A percentile compares a stretch with the other conserved stretches of the same genome.
Evolutionary conservation across 2,329 filamentous ascomycete species (phyloP).

Genomic region (Exophiala sp.): DNA sequence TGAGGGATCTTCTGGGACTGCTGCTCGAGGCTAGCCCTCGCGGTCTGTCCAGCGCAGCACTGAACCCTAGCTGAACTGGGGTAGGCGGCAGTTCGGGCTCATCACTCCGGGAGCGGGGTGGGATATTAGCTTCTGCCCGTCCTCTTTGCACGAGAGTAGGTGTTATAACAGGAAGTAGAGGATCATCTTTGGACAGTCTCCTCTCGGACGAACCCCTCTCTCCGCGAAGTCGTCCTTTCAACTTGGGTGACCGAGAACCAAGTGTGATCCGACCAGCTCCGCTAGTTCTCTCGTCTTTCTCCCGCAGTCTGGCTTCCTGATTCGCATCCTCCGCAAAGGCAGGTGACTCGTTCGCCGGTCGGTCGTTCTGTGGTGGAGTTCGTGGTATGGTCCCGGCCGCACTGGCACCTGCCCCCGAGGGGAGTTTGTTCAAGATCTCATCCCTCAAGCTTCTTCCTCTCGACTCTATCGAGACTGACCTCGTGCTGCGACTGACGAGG

Average conservation of each 20-base stretch:
- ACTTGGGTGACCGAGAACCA: no score
- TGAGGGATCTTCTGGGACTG: conserved; percentile 22
- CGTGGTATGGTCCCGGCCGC: background rate
- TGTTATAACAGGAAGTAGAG: conserved; percentile 11
- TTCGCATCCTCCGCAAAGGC: background rate
- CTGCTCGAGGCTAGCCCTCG: conserved; percentile 27
- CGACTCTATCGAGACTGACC: conserved; percentile 7
- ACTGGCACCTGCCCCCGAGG: background rate
- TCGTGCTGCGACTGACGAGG: conserved; percentile 16
- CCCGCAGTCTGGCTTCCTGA: background rate
- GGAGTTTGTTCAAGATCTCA: conserved; percentile 13
- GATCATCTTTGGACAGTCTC: conserved; percentile 2
- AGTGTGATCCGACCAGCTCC: no score
- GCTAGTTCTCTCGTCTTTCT: no score
- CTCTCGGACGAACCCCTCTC: background rate
- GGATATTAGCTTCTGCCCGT: background rate
- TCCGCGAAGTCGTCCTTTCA: no score
- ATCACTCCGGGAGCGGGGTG: conserved; percentile 4
- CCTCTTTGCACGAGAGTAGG: conserved; percentile 22
- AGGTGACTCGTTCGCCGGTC: background rate
- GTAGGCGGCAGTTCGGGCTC: conserved; percentile 29
- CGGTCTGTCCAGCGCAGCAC: conserved; percentile 20
- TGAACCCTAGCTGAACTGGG: conserved; percentile 26
- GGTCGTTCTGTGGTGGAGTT: background rate
- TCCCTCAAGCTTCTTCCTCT: conserved; percentile 18